These are phyloP conservation scores for Lecanicillium sp. DNA, from an alignment of 2,329 filamentous ascomycete species.

Conservation along the genomic window DNA sequence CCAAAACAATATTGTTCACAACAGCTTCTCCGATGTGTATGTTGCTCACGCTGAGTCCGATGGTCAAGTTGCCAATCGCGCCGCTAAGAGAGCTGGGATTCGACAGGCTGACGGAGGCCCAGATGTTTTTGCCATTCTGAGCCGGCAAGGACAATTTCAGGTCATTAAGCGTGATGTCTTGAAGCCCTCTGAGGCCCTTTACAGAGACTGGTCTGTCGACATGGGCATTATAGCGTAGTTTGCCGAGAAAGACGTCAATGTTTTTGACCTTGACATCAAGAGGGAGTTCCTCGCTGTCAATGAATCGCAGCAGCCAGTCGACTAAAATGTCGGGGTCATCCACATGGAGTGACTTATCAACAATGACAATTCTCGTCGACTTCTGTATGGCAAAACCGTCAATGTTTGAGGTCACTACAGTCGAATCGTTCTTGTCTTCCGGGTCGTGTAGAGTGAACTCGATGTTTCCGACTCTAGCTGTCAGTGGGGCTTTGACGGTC, in stretches of 20 bases:
- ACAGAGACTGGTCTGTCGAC: neutral
- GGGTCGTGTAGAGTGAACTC: conserved; percentile 9
- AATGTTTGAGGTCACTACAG: conserved; percentile 4
- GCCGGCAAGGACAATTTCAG: neutral
- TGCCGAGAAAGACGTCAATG: conserved; percentile 6
- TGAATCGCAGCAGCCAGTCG: conserved; percentile 1
- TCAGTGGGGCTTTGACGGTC: neutral
- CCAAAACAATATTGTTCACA: conserved; percentile 1
- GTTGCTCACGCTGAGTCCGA: neutral
- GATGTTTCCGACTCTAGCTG: conserved; percentile 2
- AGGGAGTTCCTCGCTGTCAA: conserved; percentile 1
- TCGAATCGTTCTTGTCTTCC: neutral
- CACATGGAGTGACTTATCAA: neutral
- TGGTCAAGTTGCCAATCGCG: conserved; percentile 6
- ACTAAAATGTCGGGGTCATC: neutral
- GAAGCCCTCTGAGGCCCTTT: conserved; percentile 4
- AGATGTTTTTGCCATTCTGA: conserved; percentile 1
- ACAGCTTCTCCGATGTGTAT: neutral
- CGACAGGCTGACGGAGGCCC: neutral
- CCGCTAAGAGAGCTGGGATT: conserved; percentile 6
- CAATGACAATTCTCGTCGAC: neutral
- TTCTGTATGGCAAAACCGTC: neutral
- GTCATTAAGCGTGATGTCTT: neutral
- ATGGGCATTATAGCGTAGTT: neutral
- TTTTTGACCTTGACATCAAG: conserved; percentile 2